Evolutionary conservation across 2,329 filamentous ascomycete genomes (phyloP), one percentile per base, ranked within the genome.

Genomic region (Fusarium oligoseptatum): DNA sequence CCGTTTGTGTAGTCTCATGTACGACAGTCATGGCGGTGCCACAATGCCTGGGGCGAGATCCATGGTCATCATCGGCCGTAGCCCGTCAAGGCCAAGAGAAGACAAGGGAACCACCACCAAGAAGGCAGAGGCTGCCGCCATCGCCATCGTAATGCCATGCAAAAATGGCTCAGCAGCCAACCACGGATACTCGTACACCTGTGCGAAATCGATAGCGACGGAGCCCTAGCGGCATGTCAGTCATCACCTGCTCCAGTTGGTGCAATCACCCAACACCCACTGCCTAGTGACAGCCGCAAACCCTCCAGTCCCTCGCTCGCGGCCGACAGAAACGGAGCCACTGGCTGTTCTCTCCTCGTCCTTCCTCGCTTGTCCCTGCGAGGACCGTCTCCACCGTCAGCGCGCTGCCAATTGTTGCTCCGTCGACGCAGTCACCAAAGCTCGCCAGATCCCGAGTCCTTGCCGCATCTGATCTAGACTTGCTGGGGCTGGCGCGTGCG

Each of bases 131-230:
- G 60, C 64, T 73, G 41, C 68, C 70, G 57, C 70, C 67, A 66
- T 67, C 50, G 70, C 70, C 67, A 66, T 67, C 50, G 70, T 58
- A 61, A 66, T 67, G 50, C 71, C 68, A 64, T 71, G 60, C 58
- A 79, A 76, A 79, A 79, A 79, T 79, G 77, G 74, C 77, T 79
- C 77, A 78, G 68, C 68, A 70, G 55, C 67, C 60, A 72, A 71
- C 63, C 68, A 68, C 61, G 56, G 58, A 64, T 60, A 67, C 48
- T 63, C 37, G 58, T 60, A 55, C 66, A 57, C 68, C 63, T 74
- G 60, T 69, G 67, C 70, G 69, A 74, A 73, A 72, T 76, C 68
- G 70, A 77, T 65, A 65, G 68, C 68, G 63, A 75, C 62, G 69
- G 73, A 70, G 64, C 71, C 65, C 66, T 77, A 76, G 75, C 64